Percentiles rank a stretch among this genome's conserved stretches.
These are phyloP conservation scores for Taxawa tesnikishii DNA, from an alignment of 2,329 filamentous ascomycete species.

Conservation along the genomic window DNA sequence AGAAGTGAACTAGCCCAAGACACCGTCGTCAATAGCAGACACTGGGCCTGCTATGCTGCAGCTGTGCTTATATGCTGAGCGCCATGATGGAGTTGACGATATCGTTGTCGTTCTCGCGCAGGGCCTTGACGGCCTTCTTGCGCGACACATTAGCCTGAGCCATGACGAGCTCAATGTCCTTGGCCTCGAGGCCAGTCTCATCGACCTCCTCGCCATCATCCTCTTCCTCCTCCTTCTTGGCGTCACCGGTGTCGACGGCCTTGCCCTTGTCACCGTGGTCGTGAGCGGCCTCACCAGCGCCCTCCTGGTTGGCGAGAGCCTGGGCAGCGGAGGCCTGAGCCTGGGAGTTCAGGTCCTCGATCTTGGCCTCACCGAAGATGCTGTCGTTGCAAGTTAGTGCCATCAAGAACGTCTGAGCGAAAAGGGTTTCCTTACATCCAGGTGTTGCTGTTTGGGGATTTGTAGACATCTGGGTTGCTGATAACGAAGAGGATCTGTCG, in stretches of 20 bases:
- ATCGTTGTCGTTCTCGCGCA: constrained; percentile 99
- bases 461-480: constrained; percentile 99
- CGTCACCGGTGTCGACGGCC: constrained; percentile 45
- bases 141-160: constrained; percentile 91
- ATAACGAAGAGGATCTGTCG: constrained; percentile 95
- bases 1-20: too few species aligned
- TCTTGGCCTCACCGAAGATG: constrained; percentile 99
- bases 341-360: constrained; percentile 98
- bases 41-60: too few species aligned
- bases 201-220: constrained; percentile 95
- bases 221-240: constrained; percentile 63
- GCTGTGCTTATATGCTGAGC: constrained; percentile 42
- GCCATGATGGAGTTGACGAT: constrained; percentile 99
- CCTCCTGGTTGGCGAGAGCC: constrained; percentile 71
- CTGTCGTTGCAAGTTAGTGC: constrained; percentile 33
- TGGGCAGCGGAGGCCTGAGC: constrained; percentile 92
- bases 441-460: constrained; percentile 97
- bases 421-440: constrained; percentile 68
- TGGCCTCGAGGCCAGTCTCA: constrained; percentile 86
- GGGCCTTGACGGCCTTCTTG: constrained; percentile 97
- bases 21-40: too few species aligned
- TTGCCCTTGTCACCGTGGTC: constrained; percentile 68
- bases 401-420: constrained; percentile 3
- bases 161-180: constrained; percentile 99
- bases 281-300: constrained; percentile 56